These are phyloP conservation scores for Aspergillus cristatus DNA, from an alignment of 495 filamentous ascomycete genomes.

Conservation along the genomic window DNA sequence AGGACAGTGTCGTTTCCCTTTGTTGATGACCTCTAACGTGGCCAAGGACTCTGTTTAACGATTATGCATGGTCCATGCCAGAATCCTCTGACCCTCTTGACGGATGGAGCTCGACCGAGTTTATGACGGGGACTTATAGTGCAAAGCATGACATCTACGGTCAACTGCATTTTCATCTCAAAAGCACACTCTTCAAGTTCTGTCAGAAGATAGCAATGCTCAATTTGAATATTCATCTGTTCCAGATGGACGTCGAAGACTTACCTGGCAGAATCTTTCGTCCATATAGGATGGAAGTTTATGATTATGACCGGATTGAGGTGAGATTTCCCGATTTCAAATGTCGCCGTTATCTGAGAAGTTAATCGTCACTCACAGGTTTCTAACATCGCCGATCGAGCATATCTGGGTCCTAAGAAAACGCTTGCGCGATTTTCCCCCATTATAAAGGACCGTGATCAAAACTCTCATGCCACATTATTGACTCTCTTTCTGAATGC, in stretches of 20 bases:
- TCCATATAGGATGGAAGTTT: too few relatives aligned
- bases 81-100: conserved; percentile 16
- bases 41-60: neutral
- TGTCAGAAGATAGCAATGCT: conserved; percentile 1
- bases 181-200: conserved; percentile 9
- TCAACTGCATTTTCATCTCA: conserved; percentile 14
- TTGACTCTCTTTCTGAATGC: conserved; percentile 22
- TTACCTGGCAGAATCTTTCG: neutral
- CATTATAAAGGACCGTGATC: conserved; percentile 6
- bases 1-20: too few relatives aligned
- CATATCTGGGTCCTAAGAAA: neutral
- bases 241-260: conserved; percentile 9
- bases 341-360: too few relatives aligned
- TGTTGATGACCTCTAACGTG: too few relatives aligned
- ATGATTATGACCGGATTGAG: too few relatives aligned
- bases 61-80: conserved; percentile 15
- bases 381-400: too few relatives aligned
- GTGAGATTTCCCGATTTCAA: too few relatives aligned
- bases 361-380: too few relatives aligned
- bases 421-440: conserved; percentile 10
- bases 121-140: conserved; percentile 1
- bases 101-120: conserved; percentile 14
- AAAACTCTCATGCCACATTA: conserved; percentile 20
- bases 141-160: conserved; percentile 20
- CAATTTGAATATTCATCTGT: conserved; percentile 9